Conservation (phyloP, 2,329 filamentous ascomycete genomes). For the Pestalotiopsis fici region DNA sequence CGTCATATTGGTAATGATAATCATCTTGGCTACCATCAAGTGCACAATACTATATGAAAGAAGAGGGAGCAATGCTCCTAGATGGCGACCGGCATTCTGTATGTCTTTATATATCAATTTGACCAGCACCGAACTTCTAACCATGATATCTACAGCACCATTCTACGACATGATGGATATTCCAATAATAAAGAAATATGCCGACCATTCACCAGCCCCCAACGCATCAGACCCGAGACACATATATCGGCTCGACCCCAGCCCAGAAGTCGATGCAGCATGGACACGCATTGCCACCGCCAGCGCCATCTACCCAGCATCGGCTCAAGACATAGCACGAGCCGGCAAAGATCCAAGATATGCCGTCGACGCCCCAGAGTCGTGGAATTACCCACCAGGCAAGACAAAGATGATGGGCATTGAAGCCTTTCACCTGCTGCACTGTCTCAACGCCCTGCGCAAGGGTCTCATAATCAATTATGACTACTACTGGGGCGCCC, state of each 20-base stretch:
- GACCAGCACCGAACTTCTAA: too few relatives aligned
- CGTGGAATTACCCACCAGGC: background rate
- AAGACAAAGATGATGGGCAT: background rate
- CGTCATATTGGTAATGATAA: too few relatives aligned
- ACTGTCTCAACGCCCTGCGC: constrained; percentile 13
- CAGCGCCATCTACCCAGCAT: too few relatives aligned
- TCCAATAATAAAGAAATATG: background rate
- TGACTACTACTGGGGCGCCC: constrained; percentile 12
- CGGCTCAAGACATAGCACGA: too few relatives aligned
- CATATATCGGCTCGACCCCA: constrained; percentile 10
- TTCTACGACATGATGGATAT: too few relatives aligned
- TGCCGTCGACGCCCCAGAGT: background rate
- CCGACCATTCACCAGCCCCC: constrained; percentile 1
- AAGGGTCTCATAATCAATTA: constrained; percentile 11
- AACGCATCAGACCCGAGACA: constrained; percentile 9
- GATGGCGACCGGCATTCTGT: too few relatives aligned
- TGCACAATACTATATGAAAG: too few relatives aligned
- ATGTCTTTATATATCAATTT: too few relatives aligned
- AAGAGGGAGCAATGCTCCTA: too few relatives aligned
- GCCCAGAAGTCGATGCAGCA: constrained; percentile 10
- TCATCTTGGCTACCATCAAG: too few relatives aligned
- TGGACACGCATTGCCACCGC: constrained; percentile 9
- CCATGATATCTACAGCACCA: too few relatives aligned
- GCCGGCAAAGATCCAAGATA: too few relatives aligned
- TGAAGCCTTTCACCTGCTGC: constrained; percentile 13